A percentile compares a stretch with the other conserved stretches of the same genome.
These are phyloP conservation scores for Nicotiana attenuata DNA, from an alignment of 257 asterid genomes.

Conservation along the genomic window DNA sequence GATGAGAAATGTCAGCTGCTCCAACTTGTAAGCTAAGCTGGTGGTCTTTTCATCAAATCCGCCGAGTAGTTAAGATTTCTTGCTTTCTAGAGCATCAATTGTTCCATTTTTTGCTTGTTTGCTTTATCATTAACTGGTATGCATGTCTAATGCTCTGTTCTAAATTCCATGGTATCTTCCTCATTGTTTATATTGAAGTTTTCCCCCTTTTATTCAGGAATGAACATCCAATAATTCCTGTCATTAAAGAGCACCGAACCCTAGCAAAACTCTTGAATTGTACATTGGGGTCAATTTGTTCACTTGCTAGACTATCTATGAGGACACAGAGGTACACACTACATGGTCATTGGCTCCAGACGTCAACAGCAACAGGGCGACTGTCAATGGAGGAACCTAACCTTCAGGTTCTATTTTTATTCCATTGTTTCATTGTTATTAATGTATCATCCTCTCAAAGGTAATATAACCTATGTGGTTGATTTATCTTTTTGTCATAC, in stretches of 20 bases:
- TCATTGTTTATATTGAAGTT: slow-evolving; percentile 2
- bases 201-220: slow-evolving; percentile 45
- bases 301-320: slow-evolving; percentile 79
- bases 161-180: background rate
- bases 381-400: slow-evolving; percentile 98
- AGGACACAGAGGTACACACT: slow-evolving; percentile 78
- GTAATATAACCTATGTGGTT: background rate
- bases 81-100: background rate
- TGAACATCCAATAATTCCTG: slow-evolving; percentile 84
- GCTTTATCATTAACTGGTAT: background rate
- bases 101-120: background rate
- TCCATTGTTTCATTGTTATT: background rate
- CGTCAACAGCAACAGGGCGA: slow-evolving; percentile 92
- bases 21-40: background rate
- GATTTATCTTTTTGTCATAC: slow-evolving; percentile 11
- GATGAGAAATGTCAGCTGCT: background rate
- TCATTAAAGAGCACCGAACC: slow-evolving; percentile 87
- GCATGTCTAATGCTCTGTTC: background rate
- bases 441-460: background rate
- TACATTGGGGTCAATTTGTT: slow-evolving; percentile 83
- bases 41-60: background rate
- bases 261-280: slow-evolving; percentile 81
- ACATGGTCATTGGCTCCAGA: slow-evolving; percentile 99
- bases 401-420: slow-evolving; percentile 62
- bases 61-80: background rate